A percentile compares a stretch with the other conserved stretches of the same genome.
Conservation (phyloP, 345 rosid genomes). For the Luvunga scandens region DNA sequence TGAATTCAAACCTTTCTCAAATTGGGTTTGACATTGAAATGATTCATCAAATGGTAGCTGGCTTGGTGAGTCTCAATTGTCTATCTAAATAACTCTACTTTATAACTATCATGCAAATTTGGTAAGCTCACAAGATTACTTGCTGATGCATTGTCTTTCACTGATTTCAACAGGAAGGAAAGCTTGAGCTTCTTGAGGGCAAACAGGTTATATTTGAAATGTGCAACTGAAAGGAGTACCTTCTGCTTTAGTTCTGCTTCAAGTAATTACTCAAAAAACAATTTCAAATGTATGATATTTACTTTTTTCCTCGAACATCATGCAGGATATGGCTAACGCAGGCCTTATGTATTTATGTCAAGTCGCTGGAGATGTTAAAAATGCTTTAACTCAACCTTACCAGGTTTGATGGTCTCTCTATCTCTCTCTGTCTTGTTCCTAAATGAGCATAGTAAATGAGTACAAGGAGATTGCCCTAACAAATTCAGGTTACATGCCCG, state of each 20-base stretch:
- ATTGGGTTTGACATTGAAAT: slow-evolving; percentile 71
- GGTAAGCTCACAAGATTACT: neutral
- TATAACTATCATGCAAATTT: neutral
- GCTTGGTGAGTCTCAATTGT: slow-evolving; percentile 58
- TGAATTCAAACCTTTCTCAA: slow-evolving; percentile 71
- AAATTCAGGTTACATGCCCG: neutral
- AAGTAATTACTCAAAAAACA: neutral
- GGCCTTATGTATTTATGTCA: slow-evolving; percentile 79
- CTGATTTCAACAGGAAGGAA: slow-evolving; percentile 65
- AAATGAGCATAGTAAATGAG: neutral
- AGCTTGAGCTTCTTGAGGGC: slow-evolving; percentile 69
- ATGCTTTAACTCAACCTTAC: slow-evolving; percentile 35
- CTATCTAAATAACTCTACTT: neutral
- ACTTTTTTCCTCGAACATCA: slow-evolving; percentile 1
- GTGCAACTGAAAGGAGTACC: neutral
- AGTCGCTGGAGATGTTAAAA: slow-evolving; percentile 59
- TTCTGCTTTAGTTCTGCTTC: slow-evolving; percentile 5
- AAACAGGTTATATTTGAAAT: slow-evolving; percentile 55
- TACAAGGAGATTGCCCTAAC: neutral
- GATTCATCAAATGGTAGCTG: slow-evolving; percentile 69
- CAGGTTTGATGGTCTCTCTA: slow-evolving; percentile 41
- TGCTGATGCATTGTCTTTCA: slow-evolving; percentile 19
- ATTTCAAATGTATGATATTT: slow-evolving; percentile 2
- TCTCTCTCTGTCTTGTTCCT: neutral
- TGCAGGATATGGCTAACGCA: slow-evolving; percentile 68